These are phyloP conservation scores for Monascus ruber DNA, from an alignment of 2,329 filamentous ascomycete genomes.

Conservation along the genomic window DNA sequence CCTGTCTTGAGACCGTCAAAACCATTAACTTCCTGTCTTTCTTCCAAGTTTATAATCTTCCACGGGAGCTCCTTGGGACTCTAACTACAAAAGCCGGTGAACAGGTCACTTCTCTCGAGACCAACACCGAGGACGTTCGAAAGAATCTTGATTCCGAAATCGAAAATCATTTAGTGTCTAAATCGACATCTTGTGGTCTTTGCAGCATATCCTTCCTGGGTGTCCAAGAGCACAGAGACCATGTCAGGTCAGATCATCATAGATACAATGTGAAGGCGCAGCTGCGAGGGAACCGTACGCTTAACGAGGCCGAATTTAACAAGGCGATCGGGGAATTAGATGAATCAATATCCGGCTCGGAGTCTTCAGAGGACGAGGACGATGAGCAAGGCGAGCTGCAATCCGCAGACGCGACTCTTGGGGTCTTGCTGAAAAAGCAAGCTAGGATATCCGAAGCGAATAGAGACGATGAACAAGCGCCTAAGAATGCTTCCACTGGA, in stretches of 20 bases:
- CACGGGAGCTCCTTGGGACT: slow-evolving; percentile 58
- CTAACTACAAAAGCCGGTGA: slow-evolving; percentile 48
- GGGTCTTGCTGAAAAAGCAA: slow-evolving; percentile 69
- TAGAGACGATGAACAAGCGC: slow-evolving; percentile 36
- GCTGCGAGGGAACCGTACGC: slow-evolving; percentile 58
- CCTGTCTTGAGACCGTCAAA: not conserved
- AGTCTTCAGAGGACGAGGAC: slow-evolving; percentile 59
- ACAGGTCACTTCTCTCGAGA: slow-evolving; percentile 12
- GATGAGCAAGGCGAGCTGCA: slow-evolving; percentile 44
- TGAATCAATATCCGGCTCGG: slow-evolving; percentile 76
- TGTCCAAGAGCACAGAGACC: slow-evolving; percentile 69
- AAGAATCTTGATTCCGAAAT: slow-evolving; percentile 22
- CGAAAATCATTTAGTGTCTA: slow-evolving; percentile 33
- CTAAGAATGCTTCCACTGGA: slow-evolving; percentile 44
- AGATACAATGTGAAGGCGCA: slow-evolving; percentile 92
- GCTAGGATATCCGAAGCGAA: slow-evolving; percentile 51
- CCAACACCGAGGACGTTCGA: slow-evolving; percentile 7
- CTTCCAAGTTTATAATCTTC: slow-evolving; percentile 66
- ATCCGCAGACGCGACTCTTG: slow-evolving; percentile 45
- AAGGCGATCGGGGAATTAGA: slow-evolving; percentile 74
- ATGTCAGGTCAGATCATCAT: slow-evolving; percentile 84
- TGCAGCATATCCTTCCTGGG: slow-evolving; percentile 62
- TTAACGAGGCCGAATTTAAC: slow-evolving; percentile 76
- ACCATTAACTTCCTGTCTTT: slow-evolving; percentile 4
- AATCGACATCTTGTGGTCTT: slow-evolving; percentile 65